Percentiles rank a stretch among this genome's conserved stretches.
Evolutionary conservation across 1,284 basidiomycete genomes (phyloP).

Genomic region (Leccinum fallax): DNA sequence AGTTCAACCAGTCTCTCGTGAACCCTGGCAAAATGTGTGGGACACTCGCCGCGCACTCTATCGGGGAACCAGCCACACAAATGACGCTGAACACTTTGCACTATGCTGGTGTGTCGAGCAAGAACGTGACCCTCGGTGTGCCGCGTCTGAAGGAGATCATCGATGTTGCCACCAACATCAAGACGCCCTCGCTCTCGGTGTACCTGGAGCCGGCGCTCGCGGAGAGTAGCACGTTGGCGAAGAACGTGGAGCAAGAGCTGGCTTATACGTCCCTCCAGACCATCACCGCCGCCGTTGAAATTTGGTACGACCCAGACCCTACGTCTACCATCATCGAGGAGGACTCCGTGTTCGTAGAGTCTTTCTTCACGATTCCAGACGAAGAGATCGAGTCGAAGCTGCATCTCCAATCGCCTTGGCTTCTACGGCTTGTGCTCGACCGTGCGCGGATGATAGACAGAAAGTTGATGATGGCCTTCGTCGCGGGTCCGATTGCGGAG

Average conservation of each 20-base stretch:
- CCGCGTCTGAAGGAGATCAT: slow-evolving; percentile 98
- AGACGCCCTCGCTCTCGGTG: slow-evolving; percentile 94
- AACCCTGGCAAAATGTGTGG: slow-evolving; percentile 99
- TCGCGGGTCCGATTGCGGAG: slow-evolving; percentile 92
- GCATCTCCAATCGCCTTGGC: slow-evolving; percentile 94
- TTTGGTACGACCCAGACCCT: slow-evolving; percentile 97
- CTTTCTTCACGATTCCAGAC: slow-evolving; percentile 99
- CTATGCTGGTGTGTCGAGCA: slow-evolving; percentile 97
- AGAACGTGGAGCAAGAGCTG: slow-evolving; percentile 87
- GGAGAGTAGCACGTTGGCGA: slow-evolving; percentile 62
- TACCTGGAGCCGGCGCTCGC: slow-evolving; percentile 82
- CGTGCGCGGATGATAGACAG: slow-evolving; percentile 98
- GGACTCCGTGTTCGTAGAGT: slow-evolving; percentile 95
- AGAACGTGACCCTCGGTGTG: slow-evolving; percentile 98
- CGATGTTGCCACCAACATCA: slow-evolving; percentile 98
- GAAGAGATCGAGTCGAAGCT: slow-evolving; percentile 89
- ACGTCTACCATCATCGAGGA: slow-evolving; percentile 94
- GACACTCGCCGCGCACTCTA: slow-evolving; percentile 96
- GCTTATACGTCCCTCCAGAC: slow-evolving; percentile 95
- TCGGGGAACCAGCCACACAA: slow-evolving; percentile 99
- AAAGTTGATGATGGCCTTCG: slow-evolving; percentile 94
- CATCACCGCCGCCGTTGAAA: slow-evolving; percentile 94
- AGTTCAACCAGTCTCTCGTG: slow-evolving; percentile 90
- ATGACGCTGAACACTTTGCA: slow-evolving; percentile 99
- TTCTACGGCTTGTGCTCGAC: slow-evolving; percentile 95